Evolutionary conservation across 78 protist species (phyloP).

Genomic region (Dictyostelium brefeldianum): DNA sequence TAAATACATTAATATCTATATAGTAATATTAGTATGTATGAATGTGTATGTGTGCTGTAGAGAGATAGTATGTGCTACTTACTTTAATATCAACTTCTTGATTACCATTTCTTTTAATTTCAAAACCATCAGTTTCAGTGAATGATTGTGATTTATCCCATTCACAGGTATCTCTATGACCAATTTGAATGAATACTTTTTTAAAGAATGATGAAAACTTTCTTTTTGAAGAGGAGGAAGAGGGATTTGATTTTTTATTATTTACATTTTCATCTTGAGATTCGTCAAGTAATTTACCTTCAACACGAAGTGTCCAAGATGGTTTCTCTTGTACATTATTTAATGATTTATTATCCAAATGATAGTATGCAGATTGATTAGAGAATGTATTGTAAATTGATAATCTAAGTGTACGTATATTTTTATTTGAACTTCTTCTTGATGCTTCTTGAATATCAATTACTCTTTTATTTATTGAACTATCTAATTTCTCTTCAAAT

Average conservation of each 20-base stretch:
- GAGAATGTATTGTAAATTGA: conserved; percentile 61
- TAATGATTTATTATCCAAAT: conserved; percentile 64
- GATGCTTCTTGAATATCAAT: conserved; percentile 61
- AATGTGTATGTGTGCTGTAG: background rate
- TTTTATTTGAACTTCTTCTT: conserved; percentile 6
- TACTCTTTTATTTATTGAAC: conserved; percentile 39
- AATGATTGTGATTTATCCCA: conserved; percentile 75
- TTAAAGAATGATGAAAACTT: conserved; percentile 69
- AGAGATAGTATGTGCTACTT: no score
- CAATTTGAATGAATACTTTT: conserved; percentile 71
- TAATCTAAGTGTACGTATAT: conserved; percentile 40
- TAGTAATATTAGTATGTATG: no score
- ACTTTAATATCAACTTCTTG: conserved; percentile 77
- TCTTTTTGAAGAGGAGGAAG: conserved; percentile 20
- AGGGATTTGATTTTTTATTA: background rate
- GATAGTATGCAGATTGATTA: conserved; percentile 59
- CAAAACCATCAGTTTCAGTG: conserved; percentile 77
- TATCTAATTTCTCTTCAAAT: conserved; percentile 70
- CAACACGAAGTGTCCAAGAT: conserved; percentile 71
- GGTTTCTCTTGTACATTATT: conserved; percentile 35
- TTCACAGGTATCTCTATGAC: conserved; percentile 79
- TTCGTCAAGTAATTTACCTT: conserved; percentile 55
- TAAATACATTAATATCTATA: conserved; percentile 64
- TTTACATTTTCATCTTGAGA: background rate
- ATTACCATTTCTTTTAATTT: conserved; percentile 75